phyloP scores from a whole-genome alignment of 2,329 filamentous ascomycete species.

The Cordyceps javanica region DNA sequence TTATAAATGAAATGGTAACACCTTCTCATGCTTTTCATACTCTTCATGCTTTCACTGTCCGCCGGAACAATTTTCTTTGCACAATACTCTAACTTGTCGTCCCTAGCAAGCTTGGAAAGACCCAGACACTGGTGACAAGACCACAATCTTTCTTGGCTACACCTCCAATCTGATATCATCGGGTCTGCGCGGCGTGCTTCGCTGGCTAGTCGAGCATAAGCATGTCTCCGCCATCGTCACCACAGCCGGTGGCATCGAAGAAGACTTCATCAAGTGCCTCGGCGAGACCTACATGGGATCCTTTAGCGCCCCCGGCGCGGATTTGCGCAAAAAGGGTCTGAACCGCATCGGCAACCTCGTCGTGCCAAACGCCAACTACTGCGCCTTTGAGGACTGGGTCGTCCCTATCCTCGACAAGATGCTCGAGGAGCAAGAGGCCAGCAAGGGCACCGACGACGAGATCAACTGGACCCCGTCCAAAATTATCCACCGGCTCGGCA shows the following conservation, averaged over 20 bases:
- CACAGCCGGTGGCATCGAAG: slow-evolving; percentile 90
- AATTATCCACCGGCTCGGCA: slow-evolving; percentile 81
- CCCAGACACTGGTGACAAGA: slow-evolving; percentile 68
- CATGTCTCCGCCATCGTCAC: slow-evolving; percentile 93
- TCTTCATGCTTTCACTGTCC: not conserved
- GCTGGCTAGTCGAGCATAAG: slow-evolving; percentile 87
- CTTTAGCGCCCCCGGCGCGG: slow-evolving; percentile 71
- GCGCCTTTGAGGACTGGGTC: slow-evolving; percentile 95
- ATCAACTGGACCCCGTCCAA: slow-evolving; percentile 92
- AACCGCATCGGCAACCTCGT: slow-evolving; percentile 95
- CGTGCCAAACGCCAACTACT: slow-evolving; percentile 94
- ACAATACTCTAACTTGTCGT: not conserved
- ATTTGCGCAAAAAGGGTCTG: slow-evolving; percentile 75
- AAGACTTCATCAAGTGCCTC: slow-evolving; percentile 98
- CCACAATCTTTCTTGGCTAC: slow-evolving; percentile 95
- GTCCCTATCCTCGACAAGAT: slow-evolving; percentile 91
- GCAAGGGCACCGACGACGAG: slow-evolving; percentile 60
- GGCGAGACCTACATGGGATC: slow-evolving; percentile 88
- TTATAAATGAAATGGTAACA: slow-evolving; percentile 89
- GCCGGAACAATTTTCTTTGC: not conserved
- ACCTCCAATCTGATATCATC: slow-evolving; percentile 98
- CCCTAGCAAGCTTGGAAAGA: slow-evolving; percentile 68
- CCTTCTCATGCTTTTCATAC: not conserved
- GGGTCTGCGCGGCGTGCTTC: slow-evolving; percentile 81
- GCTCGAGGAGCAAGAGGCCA: slow-evolving; percentile 87